These are phyloP conservation scores for Buxus sempervirens DNA, from an alignment of 164 flowering plant genomes.

Conservation along the genomic window DNA sequence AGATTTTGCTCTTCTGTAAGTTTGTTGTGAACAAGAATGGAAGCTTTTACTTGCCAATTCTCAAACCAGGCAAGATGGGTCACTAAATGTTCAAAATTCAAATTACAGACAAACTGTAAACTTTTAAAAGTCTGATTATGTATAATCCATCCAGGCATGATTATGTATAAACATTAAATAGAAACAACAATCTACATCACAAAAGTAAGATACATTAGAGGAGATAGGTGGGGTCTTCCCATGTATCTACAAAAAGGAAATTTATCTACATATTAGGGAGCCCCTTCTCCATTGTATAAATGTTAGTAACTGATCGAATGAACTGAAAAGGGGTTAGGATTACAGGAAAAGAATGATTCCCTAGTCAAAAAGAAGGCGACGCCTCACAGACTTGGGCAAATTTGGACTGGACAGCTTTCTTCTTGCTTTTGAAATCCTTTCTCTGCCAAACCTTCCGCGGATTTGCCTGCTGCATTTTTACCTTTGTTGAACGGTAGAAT, in stretches of 20 bases:
- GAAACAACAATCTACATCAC: too few relatives aligned
- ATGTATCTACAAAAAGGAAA: not conserved
- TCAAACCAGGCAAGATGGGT: too few relatives aligned
- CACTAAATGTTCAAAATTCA: too few relatives aligned
- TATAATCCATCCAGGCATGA: too few relatives aligned
- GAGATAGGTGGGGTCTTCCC: not conserved
- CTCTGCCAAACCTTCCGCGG: slow-evolving; percentile 22
- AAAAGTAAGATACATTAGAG: not conserved
- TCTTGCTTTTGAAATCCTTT: slow-evolving; percentile 22
- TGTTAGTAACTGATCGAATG: slow-evolving; percentile 8
- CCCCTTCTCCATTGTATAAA: not conserved
- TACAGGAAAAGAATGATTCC: not conserved
- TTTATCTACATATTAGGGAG: not conserved
- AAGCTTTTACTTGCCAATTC: too few relatives aligned
- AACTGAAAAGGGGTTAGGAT: not conserved
- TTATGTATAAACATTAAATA: too few relatives aligned
- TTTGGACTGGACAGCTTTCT: slow-evolving; percentile 27
- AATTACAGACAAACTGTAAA: too few relatives aligned
- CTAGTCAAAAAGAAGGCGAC: slow-evolving; percentile 64
- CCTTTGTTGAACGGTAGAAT: slow-evolving; percentile 61
- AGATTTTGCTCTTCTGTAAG: too few relatives aligned
- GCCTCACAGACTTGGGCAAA: slow-evolving; percentile 64
- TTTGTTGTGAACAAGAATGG: too few relatives aligned
- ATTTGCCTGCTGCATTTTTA: slow-evolving; percentile 27
- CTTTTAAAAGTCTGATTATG: too few relatives aligned